Evolutionary conservation across 495 filamentous ascomycete species (phyloP), one percentile per base, ranked within the genome.

Genomic region (Durotheca rogersii): DNA sequence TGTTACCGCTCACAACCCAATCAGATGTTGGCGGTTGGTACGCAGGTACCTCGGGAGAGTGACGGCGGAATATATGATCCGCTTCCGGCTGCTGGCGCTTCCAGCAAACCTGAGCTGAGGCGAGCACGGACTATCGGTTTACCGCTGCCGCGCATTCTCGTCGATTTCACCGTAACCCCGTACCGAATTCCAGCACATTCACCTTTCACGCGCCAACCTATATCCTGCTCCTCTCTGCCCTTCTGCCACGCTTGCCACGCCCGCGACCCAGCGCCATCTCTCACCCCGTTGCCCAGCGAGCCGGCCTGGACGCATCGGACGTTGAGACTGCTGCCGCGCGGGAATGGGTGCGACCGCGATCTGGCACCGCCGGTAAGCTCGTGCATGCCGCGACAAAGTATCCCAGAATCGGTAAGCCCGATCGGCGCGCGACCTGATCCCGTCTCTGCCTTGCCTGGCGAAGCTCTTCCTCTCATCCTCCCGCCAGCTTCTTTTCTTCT

Each of bases 11-110:
- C n/a, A n/a, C n/a, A n/a, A n/a, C n/a, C n/a, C n/a, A n/a, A n/a
- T n/a, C n/a, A n/a, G n/a, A n/a, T n/a, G n/a, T n/a, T n/a, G n/a
- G n/a, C n/a, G n/a, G n/a, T n/a, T n/a, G n/a, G n/a, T n/a, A n/a
- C n/a, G n/a, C n/a, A 27, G 23, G 23, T 27, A 27, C 23, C 23
- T 27, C 4, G 23, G 23, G n/a, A 47, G 25, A 49, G 40, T 36
- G 19, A 14, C 14, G 38, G 55, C 45, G 7, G 15, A 43, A 58
- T 49, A 41, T 40, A 58, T 58, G 35, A 38, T 58, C 55, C 55
- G 55, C 45, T 2, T 15, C n/a, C 14, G 40, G 39, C 36, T 47
- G 29, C 46, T 36, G 37, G 32, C 12, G n/a, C n/a, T n/a, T n/a
- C n/a, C n/a, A n/a, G n/a, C n/a, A n/a, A n/a, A 27, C 23, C 23